phyloP scores from a whole-genome alignment of 2,329 filamentous ascomycete species.

The Cercospora janseana region DNA sequence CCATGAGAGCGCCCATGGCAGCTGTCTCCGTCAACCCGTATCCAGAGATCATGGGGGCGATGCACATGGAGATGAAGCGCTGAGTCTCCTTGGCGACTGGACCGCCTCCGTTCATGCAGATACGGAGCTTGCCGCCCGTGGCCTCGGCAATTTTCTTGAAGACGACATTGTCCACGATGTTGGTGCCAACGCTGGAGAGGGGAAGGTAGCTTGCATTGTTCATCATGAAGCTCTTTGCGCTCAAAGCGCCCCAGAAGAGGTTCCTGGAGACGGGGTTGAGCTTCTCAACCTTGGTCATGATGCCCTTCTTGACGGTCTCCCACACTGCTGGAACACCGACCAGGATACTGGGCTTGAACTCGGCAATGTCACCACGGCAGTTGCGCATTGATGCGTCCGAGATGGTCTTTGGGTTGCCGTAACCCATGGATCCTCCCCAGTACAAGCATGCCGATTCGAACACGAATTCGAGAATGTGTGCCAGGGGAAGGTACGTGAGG shows the following conservation, averaged over 20 bases:
- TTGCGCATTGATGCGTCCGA: slow-evolving; percentile 83
- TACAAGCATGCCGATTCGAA: slow-evolving; percentile 89
- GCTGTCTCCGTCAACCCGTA: slow-evolving; percentile 94
- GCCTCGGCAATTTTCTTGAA: slow-evolving; percentile 90
- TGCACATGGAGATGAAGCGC: slow-evolving; percentile 84
- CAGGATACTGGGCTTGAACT: slow-evolving; percentile 83
- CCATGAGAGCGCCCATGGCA: slow-evolving; percentile 71
- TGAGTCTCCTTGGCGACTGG: slow-evolving; percentile 85
- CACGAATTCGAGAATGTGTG: slow-evolving; percentile 94
- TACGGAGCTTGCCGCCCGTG: slow-evolving; percentile 82
- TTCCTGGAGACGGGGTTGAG: slow-evolving; percentile 68
- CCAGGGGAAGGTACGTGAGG: slow-evolving; percentile 87
- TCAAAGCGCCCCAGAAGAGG: slow-evolving; percentile 71
- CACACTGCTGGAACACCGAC: slow-evolving; percentile 95
- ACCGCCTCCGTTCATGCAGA: slow-evolving; percentile 92
- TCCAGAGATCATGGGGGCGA: slow-evolving; percentile 90
- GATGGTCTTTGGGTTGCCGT: slow-evolving; percentile 85
- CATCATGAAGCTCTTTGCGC: slow-evolving; percentile 61
- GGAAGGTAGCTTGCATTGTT: slow-evolving; percentile 48
- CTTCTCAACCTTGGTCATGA: slow-evolving; percentile 73
- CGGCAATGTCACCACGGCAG: slow-evolving; percentile 89
- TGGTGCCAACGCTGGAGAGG: slow-evolving; percentile 53
- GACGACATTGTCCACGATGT: slow-evolving; percentile 73
- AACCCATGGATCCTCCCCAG: slow-evolving; percentile 89
- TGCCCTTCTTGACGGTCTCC: slow-evolving; percentile 96